Conservation (phyloP, 1,139 yeast genomes). For the Lodderomyces margitis region DNA sequence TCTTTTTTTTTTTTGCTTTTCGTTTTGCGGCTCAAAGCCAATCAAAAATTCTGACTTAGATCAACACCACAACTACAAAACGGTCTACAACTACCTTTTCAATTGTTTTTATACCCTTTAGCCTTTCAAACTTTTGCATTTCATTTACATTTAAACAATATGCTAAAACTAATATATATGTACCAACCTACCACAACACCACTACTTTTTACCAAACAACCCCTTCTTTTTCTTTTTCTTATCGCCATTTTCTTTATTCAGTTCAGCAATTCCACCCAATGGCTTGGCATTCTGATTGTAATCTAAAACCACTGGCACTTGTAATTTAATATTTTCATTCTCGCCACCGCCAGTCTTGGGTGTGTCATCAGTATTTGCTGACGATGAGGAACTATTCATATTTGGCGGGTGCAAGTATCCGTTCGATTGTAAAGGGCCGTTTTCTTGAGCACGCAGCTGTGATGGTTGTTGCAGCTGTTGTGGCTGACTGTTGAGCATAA, state of each 20-base stretch:
- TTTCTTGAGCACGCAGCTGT: conserved; percentile 5
- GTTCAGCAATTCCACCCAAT: conserved; percentile 30
- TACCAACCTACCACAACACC: neutral
- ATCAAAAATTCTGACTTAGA: too few relatives aligned
- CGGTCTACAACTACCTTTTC: neutral
- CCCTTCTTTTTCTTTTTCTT: conserved; percentile 32
- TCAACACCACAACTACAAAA: too few relatives aligned
- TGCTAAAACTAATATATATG: neutral
- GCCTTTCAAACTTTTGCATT: neutral
- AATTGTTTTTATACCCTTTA: neutral
- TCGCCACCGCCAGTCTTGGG: conserved; percentile 28
- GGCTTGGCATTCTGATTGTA: conserved; percentile 29
- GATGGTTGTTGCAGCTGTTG: conserved; percentile 13
- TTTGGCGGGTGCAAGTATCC: conserved; percentile 25
- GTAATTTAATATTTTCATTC: conserved; percentile 10
- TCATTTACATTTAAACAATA: conserved; percentile 6
- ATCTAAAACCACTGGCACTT: conserved; percentile 14
- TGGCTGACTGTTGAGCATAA: conserved; percentile 5
- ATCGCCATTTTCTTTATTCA: conserved; percentile 17
- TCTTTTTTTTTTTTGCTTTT: conserved; percentile 29
- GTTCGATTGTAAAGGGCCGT: conserved; percentile 6
- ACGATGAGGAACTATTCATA: conserved; percentile 25
- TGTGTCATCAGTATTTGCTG: conserved; percentile 27
- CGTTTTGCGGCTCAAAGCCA: neutral
- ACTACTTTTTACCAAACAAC: conserved; percentile 23